These are phyloP conservation scores for Eutrema salsugineum DNA, from an alignment of 441 rosid genomes.

Conservation along the genomic window DNA sequence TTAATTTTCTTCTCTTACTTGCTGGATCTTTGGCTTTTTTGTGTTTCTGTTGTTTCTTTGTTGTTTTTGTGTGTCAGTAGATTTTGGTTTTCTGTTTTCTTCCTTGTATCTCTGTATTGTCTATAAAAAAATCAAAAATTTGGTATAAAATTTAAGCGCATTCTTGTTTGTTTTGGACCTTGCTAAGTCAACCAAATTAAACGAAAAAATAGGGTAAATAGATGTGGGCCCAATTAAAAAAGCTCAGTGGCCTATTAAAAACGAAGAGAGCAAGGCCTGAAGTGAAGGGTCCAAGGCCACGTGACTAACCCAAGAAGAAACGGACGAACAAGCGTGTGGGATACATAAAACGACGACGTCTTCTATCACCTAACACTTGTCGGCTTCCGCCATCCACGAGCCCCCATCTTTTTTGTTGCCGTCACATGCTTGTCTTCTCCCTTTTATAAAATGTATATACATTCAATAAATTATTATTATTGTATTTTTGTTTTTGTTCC, in stretches of 20 bases:
- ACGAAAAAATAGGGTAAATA: no score
- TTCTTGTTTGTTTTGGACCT: no score
- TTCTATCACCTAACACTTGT: slow-evolving; percentile 17
- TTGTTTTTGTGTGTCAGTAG: no score
- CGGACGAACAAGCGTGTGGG: slow-evolving; percentile 22
- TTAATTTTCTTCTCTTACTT: no score
- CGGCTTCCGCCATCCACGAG: slow-evolving; percentile 17
- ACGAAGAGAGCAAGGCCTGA: neutral
- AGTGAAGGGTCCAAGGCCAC: neutral
- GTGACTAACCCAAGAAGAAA: slow-evolving; percentile 12
- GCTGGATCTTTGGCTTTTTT: no score
- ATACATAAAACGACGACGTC: slow-evolving; percentile 8
- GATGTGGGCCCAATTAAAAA: no score
- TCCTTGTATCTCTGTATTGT: no score
- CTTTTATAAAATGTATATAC: neutral
- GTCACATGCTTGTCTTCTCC: slow-evolving; percentile 1
- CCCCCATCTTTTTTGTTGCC: neutral
- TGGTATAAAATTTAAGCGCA: no score
- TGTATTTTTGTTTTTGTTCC: neutral
- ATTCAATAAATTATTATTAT: neutral
- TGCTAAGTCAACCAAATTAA: no score
- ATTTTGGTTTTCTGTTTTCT: no score
- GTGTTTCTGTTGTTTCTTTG: no score
- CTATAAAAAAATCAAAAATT: no score
- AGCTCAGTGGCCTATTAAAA: slow-evolving; percentile 66